Percentiles rank a stretch among this genome's conserved stretches.
Conservation (phyloP, 2,329 filamentous ascomycete species). For the Leptosphaerulina australis region DNA sequence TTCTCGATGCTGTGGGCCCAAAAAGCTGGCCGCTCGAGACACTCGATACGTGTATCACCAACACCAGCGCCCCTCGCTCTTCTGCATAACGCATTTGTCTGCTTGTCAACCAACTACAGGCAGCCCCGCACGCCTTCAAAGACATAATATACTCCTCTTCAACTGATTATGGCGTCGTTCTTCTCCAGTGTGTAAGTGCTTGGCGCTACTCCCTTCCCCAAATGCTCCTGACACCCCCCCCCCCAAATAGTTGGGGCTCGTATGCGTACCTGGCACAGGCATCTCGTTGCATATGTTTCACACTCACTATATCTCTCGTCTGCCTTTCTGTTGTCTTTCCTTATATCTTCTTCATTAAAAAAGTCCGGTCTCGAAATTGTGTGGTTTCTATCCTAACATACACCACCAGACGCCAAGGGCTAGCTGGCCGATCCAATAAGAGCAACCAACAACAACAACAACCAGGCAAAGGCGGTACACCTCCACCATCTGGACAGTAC, state of each 20-base stretch:
- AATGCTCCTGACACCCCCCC: slow-evolving; percentile 32
- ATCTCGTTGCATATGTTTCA: slow-evolving; percentile 33
- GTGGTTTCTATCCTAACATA: slow-evolving; percentile 31
- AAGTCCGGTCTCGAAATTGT: slow-evolving; percentile 8
- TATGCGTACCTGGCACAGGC: slow-evolving; percentile 39
- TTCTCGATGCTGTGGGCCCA: slow-evolving; percentile 39
- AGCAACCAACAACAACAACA: slow-evolving; percentile 38
- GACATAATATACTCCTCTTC: slow-evolving; percentile 15
- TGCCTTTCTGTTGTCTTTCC: slow-evolving; percentile 16
- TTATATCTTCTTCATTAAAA: slow-evolving; percentile 6
- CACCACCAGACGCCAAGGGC: slow-evolving; percentile 49
- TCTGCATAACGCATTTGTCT: slow-evolving; percentile 32
- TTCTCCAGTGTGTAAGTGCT: slow-evolving; percentile 53
- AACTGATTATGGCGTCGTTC: slow-evolving; percentile 48
- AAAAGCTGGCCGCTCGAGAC: slow-evolving; percentile 36
- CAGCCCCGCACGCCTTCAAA: slow-evolving; percentile 9
- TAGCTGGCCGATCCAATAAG: slow-evolving; percentile 53
- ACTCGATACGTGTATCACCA: slow-evolving; percentile 37
- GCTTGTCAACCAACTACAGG: slow-evolving; percentile 11
- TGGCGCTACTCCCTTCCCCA: slow-evolving; percentile 41
- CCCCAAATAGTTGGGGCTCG: slow-evolving; percentile 27
- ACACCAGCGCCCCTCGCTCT: slow-evolving; percentile 27
- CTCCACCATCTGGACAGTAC: slow-evolving; percentile 46
- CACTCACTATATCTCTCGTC: slow-evolving; percentile 22
- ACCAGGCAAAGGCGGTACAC: slow-evolving; percentile 45